Evolutionary conservation across 345 rosid species (phyloP).

Genomic region (Brassica napus): DNA sequence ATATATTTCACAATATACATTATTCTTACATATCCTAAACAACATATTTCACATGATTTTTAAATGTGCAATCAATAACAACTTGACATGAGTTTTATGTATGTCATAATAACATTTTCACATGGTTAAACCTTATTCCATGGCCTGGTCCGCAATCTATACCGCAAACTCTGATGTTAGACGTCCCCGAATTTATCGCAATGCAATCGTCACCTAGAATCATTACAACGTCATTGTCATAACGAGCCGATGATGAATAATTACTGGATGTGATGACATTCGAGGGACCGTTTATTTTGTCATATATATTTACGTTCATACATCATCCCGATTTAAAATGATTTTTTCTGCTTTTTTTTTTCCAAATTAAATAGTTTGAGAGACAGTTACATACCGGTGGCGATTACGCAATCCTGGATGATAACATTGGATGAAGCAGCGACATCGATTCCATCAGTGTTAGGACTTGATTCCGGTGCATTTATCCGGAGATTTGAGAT

Average conservation of each 20-base stretch:
- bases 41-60: not conserved
- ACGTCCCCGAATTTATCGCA: conserved; percentile 46
- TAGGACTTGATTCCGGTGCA: conserved; percentile 46
- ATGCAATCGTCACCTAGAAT: conserved; percentile 64
- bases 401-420: conserved; percentile 35
- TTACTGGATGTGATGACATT: conserved; percentile 30
- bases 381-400: conserved; percentile 36
- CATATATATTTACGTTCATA: no score
- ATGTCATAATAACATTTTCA: not conserved
- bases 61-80: no score
- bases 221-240: conserved; percentile 1
- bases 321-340: no score
- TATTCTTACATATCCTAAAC: not conserved
- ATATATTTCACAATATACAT: not conserved
- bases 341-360: no score
- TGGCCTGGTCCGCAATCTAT: conserved; percentile 48
- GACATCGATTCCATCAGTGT: conserved; percentile 46
- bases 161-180: conserved; percentile 30
- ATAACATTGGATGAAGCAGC: conserved; percentile 36
- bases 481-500: conserved; percentile 37
- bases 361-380: not conserved
- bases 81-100: no score
- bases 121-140: conserved; percentile 42
- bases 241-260: not conserved
- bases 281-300: not conserved